Evolutionary conservation across 805 yeast species (phyloP), one percentile per base, ranked within the genome.

Genomic region (Candida chauliodis): DNA sequence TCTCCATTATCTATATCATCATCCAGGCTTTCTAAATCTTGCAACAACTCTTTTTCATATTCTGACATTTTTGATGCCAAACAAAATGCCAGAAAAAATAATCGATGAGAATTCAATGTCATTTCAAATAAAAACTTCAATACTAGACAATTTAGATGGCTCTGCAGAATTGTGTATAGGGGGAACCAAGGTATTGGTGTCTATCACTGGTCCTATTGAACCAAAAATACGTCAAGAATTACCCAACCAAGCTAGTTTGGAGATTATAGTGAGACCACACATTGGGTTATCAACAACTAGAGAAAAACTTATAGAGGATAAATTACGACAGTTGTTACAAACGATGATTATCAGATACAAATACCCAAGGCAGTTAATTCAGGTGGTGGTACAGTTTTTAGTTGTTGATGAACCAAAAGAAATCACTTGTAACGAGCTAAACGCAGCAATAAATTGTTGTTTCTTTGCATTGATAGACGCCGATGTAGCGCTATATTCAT

Each of bases 141-240:
- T 66, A 3, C 59, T 87, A 34, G 61, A 65, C 38, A 74, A 78
- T 45, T 91, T 82, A 2, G 96, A 88, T 56, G 97, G 97, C 1
- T 85, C 95, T 1, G 80, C 91, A 1, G 73, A 73, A 17, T 66
- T 80, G 40, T 55, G 61, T 11, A 55, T 63, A n/a, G 77, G 74
- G 2, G 35, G 35, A 3, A 76, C 84, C 1, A 75, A 75, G 40
- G 79, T 84, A 2, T 61, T 90, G 2, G 78, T 82, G 30, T 79
- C 96, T 0, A 90, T 91, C 1, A 75, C 90, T 1, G 99, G 99
- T 0, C 99, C 99, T 0, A 74, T 91, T 21, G 97, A 91, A 52
- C 81, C 87, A 8, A 83, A 81, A 55, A 61, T 78, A 10, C 75
- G 91, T 49, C 95, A 89, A 54, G 98, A 91, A 56, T 59, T 81